Percentiles rank a stretch among this genome's conserved stretches.
These are phyloP conservation scores for Eimeria acervulina DNA, from an alignment of 169 alveolate genomes.

Conservation along the genomic window DNA sequence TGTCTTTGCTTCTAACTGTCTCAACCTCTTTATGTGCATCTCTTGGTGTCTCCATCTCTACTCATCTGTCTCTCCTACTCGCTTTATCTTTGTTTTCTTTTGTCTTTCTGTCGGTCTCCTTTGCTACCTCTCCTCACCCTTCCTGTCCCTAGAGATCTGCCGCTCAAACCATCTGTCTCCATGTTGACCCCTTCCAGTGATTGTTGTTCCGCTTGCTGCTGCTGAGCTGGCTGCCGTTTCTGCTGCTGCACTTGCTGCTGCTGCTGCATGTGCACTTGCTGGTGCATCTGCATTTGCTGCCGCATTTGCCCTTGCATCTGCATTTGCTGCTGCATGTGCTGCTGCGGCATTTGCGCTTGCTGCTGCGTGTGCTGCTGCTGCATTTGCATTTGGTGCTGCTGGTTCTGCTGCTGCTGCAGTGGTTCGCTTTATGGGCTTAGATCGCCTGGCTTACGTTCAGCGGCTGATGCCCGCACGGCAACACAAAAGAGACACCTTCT, in stretches of 20 bases:
- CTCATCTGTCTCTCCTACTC: no score
- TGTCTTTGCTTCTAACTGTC: neutral
- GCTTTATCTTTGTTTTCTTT: no score
- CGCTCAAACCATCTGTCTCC: neutral
- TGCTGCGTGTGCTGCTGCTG: neutral
- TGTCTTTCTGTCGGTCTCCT: neutral
- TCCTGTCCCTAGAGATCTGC: neutral
- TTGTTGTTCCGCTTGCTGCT: neutral
- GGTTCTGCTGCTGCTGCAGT: constrained; percentile 68
- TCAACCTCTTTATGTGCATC: neutral
- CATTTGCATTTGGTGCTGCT: neutral
- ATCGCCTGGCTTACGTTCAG: constrained; percentile 71
- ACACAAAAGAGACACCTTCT: constrained; percentile 10
- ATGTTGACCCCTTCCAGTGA: neutral
- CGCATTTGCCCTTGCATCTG: constrained; percentile 60
- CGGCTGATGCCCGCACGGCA: constrained; percentile 60
- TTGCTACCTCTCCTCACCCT: no score
- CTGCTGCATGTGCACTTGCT: neutral
- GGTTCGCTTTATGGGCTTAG: constrained; percentile 58
- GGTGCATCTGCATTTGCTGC: neutral
- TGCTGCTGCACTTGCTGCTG: neutral
- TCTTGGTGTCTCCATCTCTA: neutral
- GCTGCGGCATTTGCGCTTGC: neutral
- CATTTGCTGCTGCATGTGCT: constrained; percentile 82
- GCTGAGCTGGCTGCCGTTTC: neutral